phyloP scores from a whole-genome alignment of 1,139 yeast genomes.

The Taphrina sp. region DNA sequence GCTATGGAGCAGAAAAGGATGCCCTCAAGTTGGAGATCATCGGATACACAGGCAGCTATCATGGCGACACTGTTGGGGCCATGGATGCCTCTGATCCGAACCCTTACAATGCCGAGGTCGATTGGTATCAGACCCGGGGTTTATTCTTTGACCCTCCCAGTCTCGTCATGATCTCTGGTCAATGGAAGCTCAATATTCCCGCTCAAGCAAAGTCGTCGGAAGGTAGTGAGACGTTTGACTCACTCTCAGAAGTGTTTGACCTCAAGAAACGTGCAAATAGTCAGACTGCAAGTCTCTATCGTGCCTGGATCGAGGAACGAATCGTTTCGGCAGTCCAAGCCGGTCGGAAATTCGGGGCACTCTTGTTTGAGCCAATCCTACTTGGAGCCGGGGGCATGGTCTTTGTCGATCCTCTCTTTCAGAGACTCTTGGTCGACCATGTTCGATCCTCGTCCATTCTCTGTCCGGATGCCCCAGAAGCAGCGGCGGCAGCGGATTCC shows the following conservation, averaged over 20 bases:
- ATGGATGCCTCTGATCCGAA: conserved; percentile 43
- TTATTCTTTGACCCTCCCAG: conserved; percentile 42
- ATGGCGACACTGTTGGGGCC: conserved; percentile 43
- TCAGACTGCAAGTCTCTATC: conserved; percentile 8
- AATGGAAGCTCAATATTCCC: conserved; percentile 40
- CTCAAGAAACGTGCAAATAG: conserved; percentile 34
- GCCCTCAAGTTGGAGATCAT: conserved; percentile 38
- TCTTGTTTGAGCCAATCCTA: conserved; percentile 41
- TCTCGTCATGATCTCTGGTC: conserved; percentile 38
- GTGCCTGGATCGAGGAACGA: conserved; percentile 35
- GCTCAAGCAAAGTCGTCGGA: background rate
- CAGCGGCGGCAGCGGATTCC: conserved; percentile 33
- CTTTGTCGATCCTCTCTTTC: conserved; percentile 41
- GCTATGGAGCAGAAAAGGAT: conserved; percentile 37
- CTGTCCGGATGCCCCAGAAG: conserved; percentile 35
- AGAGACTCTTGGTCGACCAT: conserved; percentile 40
- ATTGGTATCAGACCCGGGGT: conserved; percentile 42
- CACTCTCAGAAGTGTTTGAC: conserved; percentile 38
- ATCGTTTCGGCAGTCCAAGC: conserved; percentile 31
- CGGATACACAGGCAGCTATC: conserved; percentile 41
- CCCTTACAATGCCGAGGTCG: conserved; percentile 40
- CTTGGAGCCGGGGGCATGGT: conserved; percentile 44
- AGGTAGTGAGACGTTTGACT: conserved; percentile 33
- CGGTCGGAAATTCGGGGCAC: conserved; percentile 41
- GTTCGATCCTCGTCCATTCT: conserved; percentile 36